A percentile compares a stretch with the other conserved stretches of the same genome.
Evolutionary conservation across 345 rosid species (phyloP).

Genomic region (Dipteronia dyeriana): DNA sequence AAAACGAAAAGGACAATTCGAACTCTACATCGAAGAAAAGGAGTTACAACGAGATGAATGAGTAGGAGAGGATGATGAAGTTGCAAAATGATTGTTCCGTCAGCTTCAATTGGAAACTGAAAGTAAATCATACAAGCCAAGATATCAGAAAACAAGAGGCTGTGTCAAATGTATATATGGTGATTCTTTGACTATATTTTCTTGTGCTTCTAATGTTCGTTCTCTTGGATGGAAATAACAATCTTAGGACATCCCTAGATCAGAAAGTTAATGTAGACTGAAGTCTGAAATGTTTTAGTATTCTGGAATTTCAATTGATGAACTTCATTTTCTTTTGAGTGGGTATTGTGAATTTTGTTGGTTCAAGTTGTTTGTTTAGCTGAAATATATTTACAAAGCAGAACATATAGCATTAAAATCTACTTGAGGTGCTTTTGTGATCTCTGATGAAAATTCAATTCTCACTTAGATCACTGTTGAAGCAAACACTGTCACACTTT

Average conservation of each 20-base stretch:
- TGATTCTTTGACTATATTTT: background rate
- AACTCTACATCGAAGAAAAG: conserved; percentile 64
- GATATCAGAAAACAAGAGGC: conserved; percentile 8
- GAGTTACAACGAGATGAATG: conserved; percentile 43
- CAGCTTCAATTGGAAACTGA: conserved; percentile 22
- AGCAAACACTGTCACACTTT: too few relatives aligned
- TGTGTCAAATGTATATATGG: background rate
- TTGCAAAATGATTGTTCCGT: conserved; percentile 31
- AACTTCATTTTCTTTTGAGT: background rate
- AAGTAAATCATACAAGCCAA: conserved; percentile 16
- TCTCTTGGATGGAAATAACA: background rate
- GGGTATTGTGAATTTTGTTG: background rate
- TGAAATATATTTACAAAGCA: background rate
- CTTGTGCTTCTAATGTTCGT: background rate
- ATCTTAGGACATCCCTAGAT: conserved; percentile 6
- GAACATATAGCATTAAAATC: too few relatives aligned
- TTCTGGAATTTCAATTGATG: background rate
- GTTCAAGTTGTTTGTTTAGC: background rate
- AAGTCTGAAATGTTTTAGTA: background rate
- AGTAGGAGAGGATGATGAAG: conserved; percentile 40
- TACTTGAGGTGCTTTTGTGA: too few relatives aligned
- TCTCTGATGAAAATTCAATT: too few relatives aligned
- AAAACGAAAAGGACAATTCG: conserved; percentile 38
- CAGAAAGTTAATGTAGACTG: conserved; percentile 2
- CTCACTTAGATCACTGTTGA: too few relatives aligned